Evolutionary conservation across 2,329 filamentous ascomycete species (phyloP).

Genomic region (Paecilomyces variotii): DNA sequence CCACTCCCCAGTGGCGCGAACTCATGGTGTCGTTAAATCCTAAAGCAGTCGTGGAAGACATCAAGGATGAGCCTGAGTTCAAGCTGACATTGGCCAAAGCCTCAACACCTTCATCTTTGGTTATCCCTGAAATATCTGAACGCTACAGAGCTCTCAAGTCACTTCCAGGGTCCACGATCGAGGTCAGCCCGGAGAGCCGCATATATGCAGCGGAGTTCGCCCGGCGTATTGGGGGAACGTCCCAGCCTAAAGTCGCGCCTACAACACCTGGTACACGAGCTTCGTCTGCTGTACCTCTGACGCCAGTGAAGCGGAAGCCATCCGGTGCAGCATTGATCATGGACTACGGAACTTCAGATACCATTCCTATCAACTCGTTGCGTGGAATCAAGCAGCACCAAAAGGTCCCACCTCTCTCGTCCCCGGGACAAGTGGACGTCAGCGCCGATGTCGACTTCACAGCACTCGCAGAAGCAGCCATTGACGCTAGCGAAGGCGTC

Average conservation of each 20-base stretch:
- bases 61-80: slow-evolving; percentile 64
- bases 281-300: neutral
- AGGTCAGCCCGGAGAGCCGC: slow-evolving; percentile 81
- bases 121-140: slow-evolving; percentile 72
- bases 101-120: slow-evolving; percentile 72
- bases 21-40: slow-evolving; percentile 66
- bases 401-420: slow-evolving; percentile 67
- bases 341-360: slow-evolving; percentile 78
- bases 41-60: slow-evolving; percentile 44
- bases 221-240: slow-evolving; percentile 66
- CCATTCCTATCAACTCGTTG: slow-evolving; percentile 79
- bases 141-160: slow-evolving; percentile 70
- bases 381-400: slow-evolving; percentile 77
- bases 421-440: slow-evolving; percentile 77
- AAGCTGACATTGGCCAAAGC: slow-evolving; percentile 69
- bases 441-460: slow-evolving; percentile 91
- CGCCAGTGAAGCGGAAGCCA: slow-evolving; percentile 50
- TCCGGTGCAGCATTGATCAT: slow-evolving; percentile 88
- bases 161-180: slow-evolving; percentile 63
- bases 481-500: slow-evolving; percentile 65
- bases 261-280: slow-evolving; percentile 8
- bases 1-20: slow-evolving; percentile 66
- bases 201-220: slow-evolving; percentile 77
- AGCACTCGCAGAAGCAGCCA: slow-evolving; percentile 73
- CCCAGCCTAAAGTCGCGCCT: slow-evolving; percentile 20